Evolutionary conservation across 768 basidiomycete genomes (phyloP), one percentile per base, ranked within the genome.

Genomic region (Agrocybe chaxingu): DNA sequence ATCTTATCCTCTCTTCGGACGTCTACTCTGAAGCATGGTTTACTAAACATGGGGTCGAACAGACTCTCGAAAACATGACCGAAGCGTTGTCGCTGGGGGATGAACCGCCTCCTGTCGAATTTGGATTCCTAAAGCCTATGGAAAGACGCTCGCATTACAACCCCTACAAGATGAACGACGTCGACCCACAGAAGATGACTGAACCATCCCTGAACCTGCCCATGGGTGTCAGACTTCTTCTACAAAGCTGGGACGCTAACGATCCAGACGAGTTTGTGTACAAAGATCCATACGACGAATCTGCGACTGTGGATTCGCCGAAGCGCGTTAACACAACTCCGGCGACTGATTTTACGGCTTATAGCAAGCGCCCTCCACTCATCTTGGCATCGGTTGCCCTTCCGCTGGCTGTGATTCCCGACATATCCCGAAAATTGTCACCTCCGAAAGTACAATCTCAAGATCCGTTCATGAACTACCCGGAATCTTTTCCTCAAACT

Each of bases 241-340:
- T 92, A 48, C 74, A 77, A 49, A 85, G 87, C 38, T 92, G 89
- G 89, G 73, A 79, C 44, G 52, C 79, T 18, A 81, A 84, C 9
- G 70, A 82, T 62, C 79, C 81, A 3, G 64, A 70, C 2, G 61
- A 73, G 5, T 85, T 80, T 55, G 57, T 60, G 2, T 87, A 81
- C 58, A 62, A 54, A 8, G 83, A 89, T 55, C 79, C 79, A 1
- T 88, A 86, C 59, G 52, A 54, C n/a, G 66, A 62, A 3, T 40
- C 39, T 16, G 40, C 47, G 30, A 45, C 44, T n/a, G 9, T 35
- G 31, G 47, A 37, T 16, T 19, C 45, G 4, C 33, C 52, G 10
- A 38, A 12, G 30, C 37, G 42, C 43, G 11, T 39, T 18, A 46
- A n/a, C 31, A 31, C 53, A 42, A 34, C 49, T 33, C 40, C 39